These are phyloP conservation scores for Symbiodinium pilosum DNA, from an alignment of 73 alveolate genomes.

Conservation along the genomic window DNA sequence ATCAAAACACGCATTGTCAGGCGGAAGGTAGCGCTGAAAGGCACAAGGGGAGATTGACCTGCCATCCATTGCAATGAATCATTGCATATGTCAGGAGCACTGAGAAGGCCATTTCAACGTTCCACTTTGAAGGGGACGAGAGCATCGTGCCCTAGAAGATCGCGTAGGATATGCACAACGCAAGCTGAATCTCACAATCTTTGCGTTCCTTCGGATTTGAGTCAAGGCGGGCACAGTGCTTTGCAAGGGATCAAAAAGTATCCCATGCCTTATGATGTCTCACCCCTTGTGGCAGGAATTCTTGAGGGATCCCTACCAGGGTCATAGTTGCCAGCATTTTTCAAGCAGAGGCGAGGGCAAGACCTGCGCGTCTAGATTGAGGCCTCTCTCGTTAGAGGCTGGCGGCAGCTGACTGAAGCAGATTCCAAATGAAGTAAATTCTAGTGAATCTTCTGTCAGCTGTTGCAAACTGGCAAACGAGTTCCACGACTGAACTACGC, in stretches of 20 bases:
- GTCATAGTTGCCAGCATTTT: not conserved
- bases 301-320: not conserved
- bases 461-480: not conserved
- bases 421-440: not conserved
- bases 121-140: not conserved
- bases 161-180: not conserved
- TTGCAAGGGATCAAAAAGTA: conserved; percentile 7
- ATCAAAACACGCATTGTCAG: not conserved
- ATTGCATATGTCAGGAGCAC: not conserved
- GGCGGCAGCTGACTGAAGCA: not conserved
- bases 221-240: not conserved
- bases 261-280: conserved; percentile 8
- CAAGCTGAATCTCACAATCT: too few species aligned
- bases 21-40: not conserved
- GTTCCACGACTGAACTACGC: not conserved
- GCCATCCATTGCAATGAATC: too few species aligned
- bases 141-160: not conserved
- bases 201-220: too few species aligned
- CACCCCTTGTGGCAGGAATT: not conserved
- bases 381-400: too few species aligned
- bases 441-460: not conserved
- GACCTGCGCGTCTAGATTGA: not conserved
- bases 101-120: not conserved
- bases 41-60: too few species aligned
- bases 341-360: not conserved